These are phyloP conservation scores for Mycosarcoma mackinlayi DNA, from an alignment of 1,284 basidiomycete species.

Conservation along the genomic window DNA sequence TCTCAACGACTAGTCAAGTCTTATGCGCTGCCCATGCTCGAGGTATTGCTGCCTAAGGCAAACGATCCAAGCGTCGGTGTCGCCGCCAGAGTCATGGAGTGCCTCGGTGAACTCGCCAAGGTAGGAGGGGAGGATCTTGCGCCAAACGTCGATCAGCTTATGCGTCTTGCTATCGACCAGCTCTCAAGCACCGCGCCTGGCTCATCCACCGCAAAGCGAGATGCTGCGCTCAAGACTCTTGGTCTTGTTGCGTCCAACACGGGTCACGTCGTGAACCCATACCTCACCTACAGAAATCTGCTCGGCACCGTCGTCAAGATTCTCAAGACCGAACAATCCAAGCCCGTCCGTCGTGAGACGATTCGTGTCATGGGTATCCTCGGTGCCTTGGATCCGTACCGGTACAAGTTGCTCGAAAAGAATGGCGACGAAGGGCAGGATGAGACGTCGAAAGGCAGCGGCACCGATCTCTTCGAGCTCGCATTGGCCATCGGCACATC, in stretches of 20 bases:
- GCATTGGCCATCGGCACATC: slow-evolving; percentile 71
- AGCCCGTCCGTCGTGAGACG: slow-evolving; percentile 79
- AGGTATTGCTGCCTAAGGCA: slow-evolving; percentile 88
- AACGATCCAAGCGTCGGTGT: slow-evolving; percentile 86
- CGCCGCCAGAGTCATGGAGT: slow-evolving; percentile 91
- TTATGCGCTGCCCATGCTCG: slow-evolving; percentile 95
- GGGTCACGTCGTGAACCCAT: slow-evolving; percentile 90
- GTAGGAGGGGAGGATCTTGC: slow-evolving; percentile 93
- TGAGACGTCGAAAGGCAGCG: slow-evolving; percentile 70
- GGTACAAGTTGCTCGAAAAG: slow-evolving; percentile 85
- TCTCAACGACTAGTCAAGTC: slow-evolving; percentile 95
- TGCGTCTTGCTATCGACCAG: slow-evolving; percentile 88
- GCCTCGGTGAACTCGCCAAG: slow-evolving; percentile 90
- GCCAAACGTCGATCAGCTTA: slow-evolving; percentile 84
- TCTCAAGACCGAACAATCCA: slow-evolving; percentile 82
- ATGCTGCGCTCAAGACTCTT: slow-evolving; percentile 91
- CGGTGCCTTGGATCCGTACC: slow-evolving; percentile 96
- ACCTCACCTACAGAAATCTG: slow-evolving; percentile 89
- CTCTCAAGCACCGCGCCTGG: slow-evolving; percentile 75
- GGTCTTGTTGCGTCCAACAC: slow-evolving; percentile 96
- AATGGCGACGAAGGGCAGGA: slow-evolving; percentile 76
- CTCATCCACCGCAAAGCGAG: slow-evolving; percentile 72
- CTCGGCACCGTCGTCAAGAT: slow-evolving; percentile 88
- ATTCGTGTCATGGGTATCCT: slow-evolving; percentile 94
- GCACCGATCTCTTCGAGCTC: slow-evolving; percentile 73